Conservation (phyloP, 2,329 filamentous ascomycete species). For the Tolypocladium cylindrosporum region DNA sequence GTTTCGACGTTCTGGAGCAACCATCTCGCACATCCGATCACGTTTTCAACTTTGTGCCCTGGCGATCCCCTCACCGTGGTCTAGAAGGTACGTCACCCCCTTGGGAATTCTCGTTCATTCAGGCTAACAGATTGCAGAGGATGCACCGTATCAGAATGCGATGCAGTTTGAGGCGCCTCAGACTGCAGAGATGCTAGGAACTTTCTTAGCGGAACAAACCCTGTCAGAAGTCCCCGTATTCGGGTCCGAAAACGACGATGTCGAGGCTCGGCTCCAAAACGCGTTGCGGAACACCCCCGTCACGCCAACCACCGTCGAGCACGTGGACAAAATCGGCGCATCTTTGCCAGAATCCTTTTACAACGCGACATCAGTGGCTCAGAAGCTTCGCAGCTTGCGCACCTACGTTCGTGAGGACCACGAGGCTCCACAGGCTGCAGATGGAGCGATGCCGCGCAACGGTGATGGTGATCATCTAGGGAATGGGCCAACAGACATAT, state of each 20-base stretch:
- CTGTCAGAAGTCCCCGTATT: conserved; percentile 47
- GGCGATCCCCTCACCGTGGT: conserved; percentile 49
- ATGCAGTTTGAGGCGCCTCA: conserved; percentile 51
- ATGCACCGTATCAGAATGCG: conserved; percentile 40
- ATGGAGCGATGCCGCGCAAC: conserved; percentile 13
- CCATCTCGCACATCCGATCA: conserved; percentile 48
- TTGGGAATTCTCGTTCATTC: neutral
- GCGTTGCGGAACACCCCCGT: conserved; percentile 25
- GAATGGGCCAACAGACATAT: conserved; percentile 24
- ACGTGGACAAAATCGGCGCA: conserved; percentile 23
- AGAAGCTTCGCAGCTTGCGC: conserved; percentile 39
- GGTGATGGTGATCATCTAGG: conserved; percentile 16
- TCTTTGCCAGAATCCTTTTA: conserved; percentile 31
- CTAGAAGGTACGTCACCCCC: conserved; percentile 33
- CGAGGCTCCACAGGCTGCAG: conserved; percentile 9
- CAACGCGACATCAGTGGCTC: conserved; percentile 31
- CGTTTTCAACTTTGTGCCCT: conserved; percentile 50
- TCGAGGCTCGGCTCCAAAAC: conserved; percentile 30
- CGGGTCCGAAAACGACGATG: conserved; percentile 36
- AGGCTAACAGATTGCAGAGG: conserved; percentile 26
- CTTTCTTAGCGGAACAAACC: conserved; percentile 42
- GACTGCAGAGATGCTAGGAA: conserved; percentile 40
- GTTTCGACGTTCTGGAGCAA: conserved; percentile 52
- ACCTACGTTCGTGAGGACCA: conserved; percentile 22
- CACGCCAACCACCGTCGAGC: conserved; percentile 22